Percentiles rank a stretch among this genome's conserved stretches.
Conservation (phyloP, 139 green algal species). For the Micromonas commoda region DNA sequence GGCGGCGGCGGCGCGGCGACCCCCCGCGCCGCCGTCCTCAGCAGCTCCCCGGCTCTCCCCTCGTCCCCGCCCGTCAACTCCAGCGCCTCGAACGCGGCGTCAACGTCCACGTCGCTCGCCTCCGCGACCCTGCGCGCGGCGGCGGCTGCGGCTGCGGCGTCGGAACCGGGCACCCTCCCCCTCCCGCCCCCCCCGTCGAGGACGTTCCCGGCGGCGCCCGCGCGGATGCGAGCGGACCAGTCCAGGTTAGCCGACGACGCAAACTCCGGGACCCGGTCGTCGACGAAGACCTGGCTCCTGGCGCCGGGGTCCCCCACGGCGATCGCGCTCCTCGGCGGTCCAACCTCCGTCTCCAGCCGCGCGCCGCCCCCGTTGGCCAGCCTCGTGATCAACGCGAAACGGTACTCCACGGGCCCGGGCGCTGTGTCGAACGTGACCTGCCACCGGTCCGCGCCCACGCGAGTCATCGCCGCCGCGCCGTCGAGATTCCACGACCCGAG, state of each 20-base stretch:
- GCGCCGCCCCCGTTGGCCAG: not conserved
- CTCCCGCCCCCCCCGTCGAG: too few relatives aligned
- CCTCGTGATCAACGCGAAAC: not conserved
- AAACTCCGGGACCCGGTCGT: not conserved
- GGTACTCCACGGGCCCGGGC: not conserved
- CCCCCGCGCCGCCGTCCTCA: not conserved
- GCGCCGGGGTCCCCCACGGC: too few relatives aligned
- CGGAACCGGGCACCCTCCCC: too few relatives aligned
- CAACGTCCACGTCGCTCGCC: not conserved
- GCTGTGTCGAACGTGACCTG: not conserved
- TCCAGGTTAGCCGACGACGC: too few relatives aligned
- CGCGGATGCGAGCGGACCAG: too few relatives aligned
- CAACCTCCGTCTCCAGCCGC: not conserved
- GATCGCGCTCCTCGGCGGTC: not conserved
- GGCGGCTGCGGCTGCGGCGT: too few relatives aligned
- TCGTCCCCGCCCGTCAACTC: not conserved
- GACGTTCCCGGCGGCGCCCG: too few relatives aligned
- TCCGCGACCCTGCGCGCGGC: not conserved
- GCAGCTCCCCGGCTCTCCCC: not conserved
- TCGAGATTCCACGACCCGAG: not conserved
- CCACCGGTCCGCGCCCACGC: not conserved
- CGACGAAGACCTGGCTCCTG: not conserved
- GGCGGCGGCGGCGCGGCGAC: not conserved
- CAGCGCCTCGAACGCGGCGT: slow-evolving; percentile 1
- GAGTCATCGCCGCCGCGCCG: not conserved